Conservation (phyloP, 345 rosid genomes). For the Citrus glauca region DNA sequence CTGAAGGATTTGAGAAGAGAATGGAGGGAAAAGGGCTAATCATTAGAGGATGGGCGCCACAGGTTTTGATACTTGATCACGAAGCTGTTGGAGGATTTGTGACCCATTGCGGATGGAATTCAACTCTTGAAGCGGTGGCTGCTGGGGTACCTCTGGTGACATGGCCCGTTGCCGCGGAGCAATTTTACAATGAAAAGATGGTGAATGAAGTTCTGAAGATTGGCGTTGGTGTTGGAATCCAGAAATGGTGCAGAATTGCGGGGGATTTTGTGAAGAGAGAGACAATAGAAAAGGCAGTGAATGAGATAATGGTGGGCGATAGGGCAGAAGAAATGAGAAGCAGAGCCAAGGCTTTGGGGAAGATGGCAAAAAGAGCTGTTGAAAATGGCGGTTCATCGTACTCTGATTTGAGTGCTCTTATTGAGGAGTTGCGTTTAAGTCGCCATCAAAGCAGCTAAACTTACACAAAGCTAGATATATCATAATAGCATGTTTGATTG, state of each 20-base stretch:
- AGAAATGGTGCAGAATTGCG: conserved; percentile 18
- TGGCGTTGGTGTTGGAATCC: conserved; percentile 32
- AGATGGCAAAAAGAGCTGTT: conserved; percentile 33
- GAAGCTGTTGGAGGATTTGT: conserved; percentile 39
- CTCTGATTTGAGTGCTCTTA: conserved; percentile 24
- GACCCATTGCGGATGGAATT: conserved; percentile 63
- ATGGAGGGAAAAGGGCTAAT: conserved; percentile 31
- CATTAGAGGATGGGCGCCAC: conserved; percentile 45
- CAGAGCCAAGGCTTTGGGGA: conserved; percentile 16
- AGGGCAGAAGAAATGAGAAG: conserved; percentile 34
- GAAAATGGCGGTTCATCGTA: conserved; percentile 50
- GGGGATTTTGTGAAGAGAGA: conserved; percentile 20
- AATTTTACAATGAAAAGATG: conserved; percentile 41
- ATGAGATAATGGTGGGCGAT: conserved; percentile 32
- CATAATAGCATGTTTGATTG: not conserved
- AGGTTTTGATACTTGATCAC: conserved; percentile 44
- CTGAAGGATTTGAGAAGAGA: conserved; percentile 35
- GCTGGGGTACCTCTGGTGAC: conserved; percentile 48
- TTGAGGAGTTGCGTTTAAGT: conserved; percentile 28
- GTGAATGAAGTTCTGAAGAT: conserved; percentile 34
- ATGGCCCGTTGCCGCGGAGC: conserved; percentile 47
- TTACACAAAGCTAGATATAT: not conserved
- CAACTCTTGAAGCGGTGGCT: conserved; percentile 34
- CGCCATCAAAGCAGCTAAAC: not conserved
- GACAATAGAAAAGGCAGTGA: conserved; percentile 24